Evolutionary conservation across 352 stramenopile species (phyloP), one percentile per base, ranked within the genome.

Genomic region (Globisporangium ultimum): DNA sequence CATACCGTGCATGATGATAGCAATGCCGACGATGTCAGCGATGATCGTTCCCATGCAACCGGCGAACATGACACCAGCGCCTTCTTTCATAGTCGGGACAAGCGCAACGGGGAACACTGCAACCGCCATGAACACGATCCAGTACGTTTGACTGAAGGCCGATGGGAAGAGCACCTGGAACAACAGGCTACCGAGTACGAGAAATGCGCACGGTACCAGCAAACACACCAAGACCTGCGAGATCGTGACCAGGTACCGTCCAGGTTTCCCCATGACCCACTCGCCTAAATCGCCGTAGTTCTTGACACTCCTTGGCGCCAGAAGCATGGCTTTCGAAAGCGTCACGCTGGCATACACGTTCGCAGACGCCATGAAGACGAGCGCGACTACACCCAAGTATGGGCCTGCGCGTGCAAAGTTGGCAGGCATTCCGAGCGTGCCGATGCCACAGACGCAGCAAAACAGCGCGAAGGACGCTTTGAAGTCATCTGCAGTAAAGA

Each of bases 371-470:
- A 86, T 86, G 61, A 84, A 80, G 20, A 71, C 32, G 53, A 83
- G 67, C 5, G 76, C 76, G 36, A 74, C 64, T 2, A 61, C 61
- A 11, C 74, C 76, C 49, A 68, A 68, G 43, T 70, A 18, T 0
- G 76, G 76, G 0, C 76, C 76, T 8, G 76, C 75, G 20, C 76
- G 76, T 10, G 76, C 62, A 24, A 74, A 88, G 58, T 86, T 88
- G n/a, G 67, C 68, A 2, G 78, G 76, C 48, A 88, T 57, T 20
- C 48, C 40, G 45, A 50, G 28, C 10, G 8, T 38, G 36, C 53
- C 17, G 17, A 58, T 45, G 7, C 40, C 40, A 5, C 40, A 45
- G 40, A 45, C 40, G 7, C 40, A 3, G 18, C 40, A 45, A 5
- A 45, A 5, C 13, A 45, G 40, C 40, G 40, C 50, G 22, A 41